Percentiles rank a stretch among this genome's conserved stretches.
Conservation (phyloP, 2,329 filamentous ascomycete species). For the Emydomyces testavorans region DNA sequence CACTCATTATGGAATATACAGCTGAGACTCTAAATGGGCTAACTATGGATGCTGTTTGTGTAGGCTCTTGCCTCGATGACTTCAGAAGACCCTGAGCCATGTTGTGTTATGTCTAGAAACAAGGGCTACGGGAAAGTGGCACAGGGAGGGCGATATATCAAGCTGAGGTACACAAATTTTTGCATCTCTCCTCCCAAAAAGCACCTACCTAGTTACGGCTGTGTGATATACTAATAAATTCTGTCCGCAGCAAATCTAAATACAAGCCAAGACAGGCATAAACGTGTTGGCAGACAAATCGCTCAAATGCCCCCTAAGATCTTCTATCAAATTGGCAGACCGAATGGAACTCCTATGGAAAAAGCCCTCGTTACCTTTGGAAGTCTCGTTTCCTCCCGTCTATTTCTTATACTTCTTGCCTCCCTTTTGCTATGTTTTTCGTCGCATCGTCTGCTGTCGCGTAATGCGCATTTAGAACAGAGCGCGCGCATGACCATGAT, state of each 20-base stretch:
- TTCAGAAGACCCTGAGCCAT: conserved; percentile 59
- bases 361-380: not conserved
- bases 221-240: not conserved
- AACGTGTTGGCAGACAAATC: not conserved
- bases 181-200: not conserved
- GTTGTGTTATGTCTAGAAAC: conserved; percentile 79
- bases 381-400: not conserved
- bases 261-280: conserved; percentile 8
- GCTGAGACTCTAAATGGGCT: not conserved
- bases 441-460: not conserved
- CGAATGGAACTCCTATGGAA: not conserved
- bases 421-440: not conserved
- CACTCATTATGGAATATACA: conserved; percentile 4
- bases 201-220: not conserved
- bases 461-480: too few species aligned
- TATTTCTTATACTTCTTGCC: not conserved
- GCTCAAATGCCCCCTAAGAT: not conserved
- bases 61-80: conserved; percentile 78
- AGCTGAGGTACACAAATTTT: conserved; percentile 20
- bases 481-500: too few species aligned
- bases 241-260: not conserved
- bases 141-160: conserved; percentile 33
- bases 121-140: conserved; percentile 43
- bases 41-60: conserved; percentile 7
- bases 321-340: not conserved